A percentile compares a stretch with the other conserved stretches of the same genome.
Evolutionary conservation across 2,329 filamentous ascomycete species (phyloP).

Genomic region (Exophiala bonariae): DNA sequence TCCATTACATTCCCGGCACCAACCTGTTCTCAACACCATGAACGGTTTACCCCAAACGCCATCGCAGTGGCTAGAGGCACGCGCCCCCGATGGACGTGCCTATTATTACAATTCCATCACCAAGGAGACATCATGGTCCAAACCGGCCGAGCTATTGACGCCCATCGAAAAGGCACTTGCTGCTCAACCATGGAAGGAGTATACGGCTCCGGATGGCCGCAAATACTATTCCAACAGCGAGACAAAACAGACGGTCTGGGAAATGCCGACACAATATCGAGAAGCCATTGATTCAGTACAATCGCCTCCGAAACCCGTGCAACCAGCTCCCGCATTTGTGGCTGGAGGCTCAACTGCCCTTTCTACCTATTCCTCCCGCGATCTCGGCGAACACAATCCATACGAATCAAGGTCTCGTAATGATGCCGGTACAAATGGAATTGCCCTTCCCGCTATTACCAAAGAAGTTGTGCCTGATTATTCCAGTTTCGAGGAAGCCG

Average conservation of each 20-base stretch:
- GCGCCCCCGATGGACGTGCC: conserved; percentile 74
- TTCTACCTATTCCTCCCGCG: conserved; percentile 40
- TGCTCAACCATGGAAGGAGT: conserved; percentile 89
- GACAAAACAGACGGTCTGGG: conserved; percentile 90
- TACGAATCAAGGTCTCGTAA: conserved; percentile 50
- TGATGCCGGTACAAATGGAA: conserved; percentile 42
- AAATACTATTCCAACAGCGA: conserved; percentile 96
- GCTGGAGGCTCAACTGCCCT: conserved; percentile 54
- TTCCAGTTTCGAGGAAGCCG: conserved; percentile 78
- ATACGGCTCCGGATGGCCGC: conserved; percentile 79
- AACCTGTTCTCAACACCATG: conserved; percentile 54
- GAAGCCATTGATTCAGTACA: conserved; percentile 64
- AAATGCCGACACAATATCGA: conserved; percentile 83
- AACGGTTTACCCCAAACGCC: conserved; percentile 57
- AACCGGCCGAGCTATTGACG: conserved; percentile 86
- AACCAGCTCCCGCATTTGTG: conserved; percentile 57
- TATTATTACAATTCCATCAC: conserved; percentile 91
- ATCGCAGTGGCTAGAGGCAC: conserved; percentile 75
- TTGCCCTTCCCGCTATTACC: conserved; percentile 36
- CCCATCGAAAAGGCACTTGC: conserved; percentile 77
- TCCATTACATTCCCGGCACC: too few species aligned
- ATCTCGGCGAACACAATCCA: conserved; percentile 50
- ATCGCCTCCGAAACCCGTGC: conserved; percentile 43
- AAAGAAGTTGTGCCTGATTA: conserved; percentile 71
- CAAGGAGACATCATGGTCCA: conserved; percentile 90